These are phyloP conservation scores for Barnettozyma californica DNA, from an alignment of 805 yeast genomes.

Conservation along the genomic window DNA sequence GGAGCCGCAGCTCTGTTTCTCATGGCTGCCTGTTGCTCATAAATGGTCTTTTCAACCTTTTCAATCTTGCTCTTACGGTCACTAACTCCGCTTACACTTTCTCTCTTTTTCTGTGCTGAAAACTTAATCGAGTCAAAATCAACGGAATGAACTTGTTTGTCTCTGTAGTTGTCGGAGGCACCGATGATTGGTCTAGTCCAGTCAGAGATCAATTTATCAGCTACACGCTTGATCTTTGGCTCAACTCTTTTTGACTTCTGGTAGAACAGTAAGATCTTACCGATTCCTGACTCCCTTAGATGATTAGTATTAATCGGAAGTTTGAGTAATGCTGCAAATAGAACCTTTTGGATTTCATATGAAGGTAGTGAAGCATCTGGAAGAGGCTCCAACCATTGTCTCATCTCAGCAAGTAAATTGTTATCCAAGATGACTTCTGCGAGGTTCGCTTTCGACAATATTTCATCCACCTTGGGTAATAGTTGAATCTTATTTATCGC, in stretches of 20 bases:
- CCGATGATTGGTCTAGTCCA: constrained; percentile 99
- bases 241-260: constrained; percentile 89
- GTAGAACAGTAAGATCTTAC: constrained; percentile 88
- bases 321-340: constrained; percentile 66
- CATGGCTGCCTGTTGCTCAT: constrained; percentile 86
- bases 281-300: constrained; percentile 89
- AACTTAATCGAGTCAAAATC: constrained; percentile 49
- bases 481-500: constrained; percentile 67
- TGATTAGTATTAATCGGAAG: constrained; percentile 95
- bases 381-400: constrained; percentile 96
- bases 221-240: constrained; percentile 76
- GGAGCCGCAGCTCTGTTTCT: constrained; percentile 96
- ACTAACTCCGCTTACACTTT: constrained; percentile 11
- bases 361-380: constrained; percentile 99
- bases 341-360: constrained; percentile 86
- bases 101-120: constrained; percentile 11
- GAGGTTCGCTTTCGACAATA: constrained; percentile 73
- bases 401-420: constrained; percentile 84
- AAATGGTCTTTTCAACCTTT: constrained; percentile 49
- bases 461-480: constrained; percentile 71
- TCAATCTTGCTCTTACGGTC: constrained; percentile 7
- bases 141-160: constrained; percentile 64
- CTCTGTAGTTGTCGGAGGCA: constrained; percentile 90
- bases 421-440: constrained; percentile 93
- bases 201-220: constrained; percentile 87